Base-by-base conservation (phyloP, 176 grass and related monocot genomes). In the Ampelocalamus luodianensis region DNA sequence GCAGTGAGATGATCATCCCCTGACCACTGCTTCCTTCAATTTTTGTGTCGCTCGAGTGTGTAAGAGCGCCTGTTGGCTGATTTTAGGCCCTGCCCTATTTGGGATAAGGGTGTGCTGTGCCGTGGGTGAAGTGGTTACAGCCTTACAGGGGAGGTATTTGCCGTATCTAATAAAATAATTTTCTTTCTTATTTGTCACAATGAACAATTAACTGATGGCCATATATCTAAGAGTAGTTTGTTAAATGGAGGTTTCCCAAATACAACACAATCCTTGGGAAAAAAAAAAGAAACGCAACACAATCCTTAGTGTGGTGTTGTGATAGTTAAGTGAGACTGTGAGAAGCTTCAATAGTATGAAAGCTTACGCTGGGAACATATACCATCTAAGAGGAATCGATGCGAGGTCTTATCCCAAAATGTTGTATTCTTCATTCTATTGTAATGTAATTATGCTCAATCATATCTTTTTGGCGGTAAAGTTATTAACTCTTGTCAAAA, bases 1-100 rank as follows among this genome's bases (percentile, higher is more conserved):
- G 83, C 91, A 56, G 96, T 98, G 64, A 92, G 88, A 85, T 65
- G 18, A 72, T 69, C 32, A 0, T 12, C n/a, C 58, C 36, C 8
- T 42, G 6, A 26, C 5, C 36, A 22, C 10, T 82, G 3, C 6
- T 34, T 67, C 36, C 9, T 17, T 67, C 34, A 3, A 6, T 83
- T 78, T 64, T 26, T 49, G 22, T 7, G 49, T 29, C 65, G 6
- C 3, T 65, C 16, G 10, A 7, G 3, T 22, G 40, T 8, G 10
- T 29, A 39, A 79, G 27, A 27, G 1, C 43, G 7, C 29, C 29
- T 72, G 8, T 20, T 36, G 38, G 27, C 24, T 82, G 16, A 18
- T 39, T 56, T 36, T 51, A 16, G 38, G 13, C 15, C 16, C 3
- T 71, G 18, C 15, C 16, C 4, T 65, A 14, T 15, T 32, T 65